A percentile compares a stretch with the other conserved stretches of the same genome.
These are phyloP conservation scores for Marasmius oreades DNA, from an alignment of 1,284 basidiomycete genomes.

Conservation along the genomic window DNA sequence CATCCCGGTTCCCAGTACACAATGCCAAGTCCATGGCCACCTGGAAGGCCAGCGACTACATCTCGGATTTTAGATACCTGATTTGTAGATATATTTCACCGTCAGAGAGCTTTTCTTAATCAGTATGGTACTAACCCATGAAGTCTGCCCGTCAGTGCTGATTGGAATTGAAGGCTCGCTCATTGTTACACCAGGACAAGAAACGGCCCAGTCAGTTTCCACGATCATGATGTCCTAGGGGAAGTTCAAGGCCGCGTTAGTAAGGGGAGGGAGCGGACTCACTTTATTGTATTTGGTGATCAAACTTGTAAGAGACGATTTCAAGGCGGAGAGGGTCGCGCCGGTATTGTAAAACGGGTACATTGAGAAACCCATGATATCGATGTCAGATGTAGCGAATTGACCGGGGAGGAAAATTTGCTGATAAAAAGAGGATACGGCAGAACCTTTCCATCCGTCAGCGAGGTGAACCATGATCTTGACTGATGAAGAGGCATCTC, in stretches of 20 bases:
- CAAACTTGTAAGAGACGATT: conserved; percentile 47
- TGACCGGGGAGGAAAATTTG: conserved; percentile 52
- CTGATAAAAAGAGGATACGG: conserved; percentile 46
- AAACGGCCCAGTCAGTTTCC: conserved; percentile 62
- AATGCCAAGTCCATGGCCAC: conserved; percentile 42
- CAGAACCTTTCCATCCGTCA: conserved; percentile 55
- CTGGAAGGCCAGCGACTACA: conserved; percentile 42
- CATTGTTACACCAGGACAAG: conserved; percentile 44
- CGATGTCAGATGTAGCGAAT: conserved; percentile 46
- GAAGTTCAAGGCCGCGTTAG: too few relatives aligned
- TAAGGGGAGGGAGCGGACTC: background rate
- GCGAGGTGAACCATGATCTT: conserved; percentile 61
- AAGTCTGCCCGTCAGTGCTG: conserved; percentile 49
- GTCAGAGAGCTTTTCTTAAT: background rate
- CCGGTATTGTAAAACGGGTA: conserved; percentile 61
- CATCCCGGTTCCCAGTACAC: conserved; percentile 66
- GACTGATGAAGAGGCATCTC: conserved; percentile 34
- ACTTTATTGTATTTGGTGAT: conserved; percentile 50
- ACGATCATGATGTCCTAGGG: conserved; percentile 51
- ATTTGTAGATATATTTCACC: background rate
- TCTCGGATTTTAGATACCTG: conserved; percentile 39
- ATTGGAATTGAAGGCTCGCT: conserved; percentile 48
- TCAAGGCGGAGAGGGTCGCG: conserved; percentile 49
- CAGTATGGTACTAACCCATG: conserved; percentile 37
- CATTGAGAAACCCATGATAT: conserved; percentile 62